Evolutionary conservation across 2,329 filamentous ascomycete species (phyloP).

Genomic region (Fusarium neocosmosporiellum): DNA sequence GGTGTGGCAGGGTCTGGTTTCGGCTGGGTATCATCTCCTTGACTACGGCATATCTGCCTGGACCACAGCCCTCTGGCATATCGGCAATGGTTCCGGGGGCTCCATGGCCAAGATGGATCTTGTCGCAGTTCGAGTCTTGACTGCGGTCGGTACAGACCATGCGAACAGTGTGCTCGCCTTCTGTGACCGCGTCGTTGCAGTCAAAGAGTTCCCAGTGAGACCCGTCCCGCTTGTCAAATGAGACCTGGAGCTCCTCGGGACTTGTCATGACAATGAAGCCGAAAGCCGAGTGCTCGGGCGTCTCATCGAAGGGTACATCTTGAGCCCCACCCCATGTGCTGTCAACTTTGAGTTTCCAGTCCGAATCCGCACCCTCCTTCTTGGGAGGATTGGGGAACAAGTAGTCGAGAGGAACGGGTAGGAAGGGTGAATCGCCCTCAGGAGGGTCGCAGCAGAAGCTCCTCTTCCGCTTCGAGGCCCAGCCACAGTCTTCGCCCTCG

Average conservation of each 20-base stretch:
- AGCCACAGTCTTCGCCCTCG: too few relatives aligned
- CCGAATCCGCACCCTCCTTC: slow-evolving; percentile 44
- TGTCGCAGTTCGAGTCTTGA: slow-evolving; percentile 50
- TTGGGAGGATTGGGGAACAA: slow-evolving; percentile 50
- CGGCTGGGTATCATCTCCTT: slow-evolving; percentile 38
- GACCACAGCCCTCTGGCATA: too few relatives aligned
- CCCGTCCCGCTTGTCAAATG: slow-evolving; percentile 55
- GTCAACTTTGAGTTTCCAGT: slow-evolving; percentile 47
- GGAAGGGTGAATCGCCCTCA: slow-evolving; percentile 46
- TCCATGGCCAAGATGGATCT: slow-evolving; percentile 51
- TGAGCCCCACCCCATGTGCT: slow-evolving; percentile 36
- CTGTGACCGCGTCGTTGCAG: slow-evolving; percentile 46
- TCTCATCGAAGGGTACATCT: slow-evolving; percentile 26
- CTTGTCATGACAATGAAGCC: slow-evolving; percentile 47
- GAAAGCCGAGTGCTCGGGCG: slow-evolving; percentile 47
- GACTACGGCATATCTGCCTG: slow-evolving; percentile 54
- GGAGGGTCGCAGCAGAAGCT: too few relatives aligned
- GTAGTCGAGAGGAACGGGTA: slow-evolving; percentile 50
- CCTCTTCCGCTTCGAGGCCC: too few relatives aligned
- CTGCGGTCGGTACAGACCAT: slow-evolving; percentile 52
- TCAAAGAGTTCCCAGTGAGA: slow-evolving; percentile 57
- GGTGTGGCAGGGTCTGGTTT: neutral
- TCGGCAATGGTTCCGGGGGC: too few relatives aligned
- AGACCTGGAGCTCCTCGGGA: slow-evolving; percentile 48
- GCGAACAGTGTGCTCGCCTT: slow-evolving; percentile 48